A percentile compares a stretch with the other conserved stretches of the same genome.
These are phyloP conservation scores for Hypomontagnella monticulosa DNA, from an alignment of 495 filamentous ascomycete species.

Conservation along the genomic window DNA sequence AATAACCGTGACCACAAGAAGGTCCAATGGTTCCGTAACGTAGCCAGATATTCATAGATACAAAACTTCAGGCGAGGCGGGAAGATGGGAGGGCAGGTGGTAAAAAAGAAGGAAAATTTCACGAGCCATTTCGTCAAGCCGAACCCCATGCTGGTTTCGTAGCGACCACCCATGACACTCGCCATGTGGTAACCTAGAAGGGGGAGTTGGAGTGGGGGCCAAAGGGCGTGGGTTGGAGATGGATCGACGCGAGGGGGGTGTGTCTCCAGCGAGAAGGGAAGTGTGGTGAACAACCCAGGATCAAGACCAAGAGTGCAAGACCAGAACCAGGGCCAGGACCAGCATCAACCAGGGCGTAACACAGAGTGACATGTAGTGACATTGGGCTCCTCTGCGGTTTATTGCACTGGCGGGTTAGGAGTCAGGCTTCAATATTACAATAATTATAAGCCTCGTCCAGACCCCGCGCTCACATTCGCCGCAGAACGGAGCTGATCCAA, in stretches of 20 bases:
- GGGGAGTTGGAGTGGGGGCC: constrained; percentile 39
- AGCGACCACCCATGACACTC: constrained; percentile 52
- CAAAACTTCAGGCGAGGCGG: constrained; percentile 32
- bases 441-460: constrained; percentile 43
- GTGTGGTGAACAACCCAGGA: constrained; percentile 5
- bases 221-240: constrained; percentile 32
- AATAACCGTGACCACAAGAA: constrained; percentile 13
- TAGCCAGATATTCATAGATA: constrained; percentile 32
- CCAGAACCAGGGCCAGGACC: too few relatives aligned
- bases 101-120: constrained; percentile 40
- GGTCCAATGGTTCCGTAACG: constrained; percentile 26
- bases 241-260: constrained; percentile 41
- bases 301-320: neutral
- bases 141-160: constrained; percentile 34
- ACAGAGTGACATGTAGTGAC: constrained; percentile 25
- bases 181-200: constrained; percentile 58
- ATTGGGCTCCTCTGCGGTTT: constrained; percentile 39
- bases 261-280: constrained; percentile 21
- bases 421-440: constrained; percentile 41
- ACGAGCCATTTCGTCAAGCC: constrained; percentile 40
- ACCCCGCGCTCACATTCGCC: constrained; percentile 42
- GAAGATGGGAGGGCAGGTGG: constrained; percentile 38
- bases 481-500: constrained; percentile 37
- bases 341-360: neutral
- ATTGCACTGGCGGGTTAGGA: constrained; percentile 37